phyloP scores from a whole-genome alignment of 768 basidiomycete species.

The Jaapia argillacea region DNA sequence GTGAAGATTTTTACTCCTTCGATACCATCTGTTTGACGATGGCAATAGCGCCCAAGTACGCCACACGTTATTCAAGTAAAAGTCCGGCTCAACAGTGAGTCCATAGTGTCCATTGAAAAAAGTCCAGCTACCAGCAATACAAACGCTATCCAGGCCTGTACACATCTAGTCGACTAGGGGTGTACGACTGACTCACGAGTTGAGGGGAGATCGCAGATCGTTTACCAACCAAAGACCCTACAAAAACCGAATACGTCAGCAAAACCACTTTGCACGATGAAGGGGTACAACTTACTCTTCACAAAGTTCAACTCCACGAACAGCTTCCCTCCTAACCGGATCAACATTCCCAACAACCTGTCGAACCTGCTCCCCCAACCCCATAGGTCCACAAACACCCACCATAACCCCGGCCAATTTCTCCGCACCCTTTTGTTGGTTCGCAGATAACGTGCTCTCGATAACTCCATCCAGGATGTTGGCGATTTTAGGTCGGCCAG shows the following conservation, averaged over 20 bases:
- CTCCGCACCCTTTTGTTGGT: neutral
- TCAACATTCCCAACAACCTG: neutral
- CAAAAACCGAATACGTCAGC: neutral
- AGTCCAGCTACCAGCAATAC: too few species aligned
- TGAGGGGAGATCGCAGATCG: too few species aligned
- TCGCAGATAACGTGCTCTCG: neutral
- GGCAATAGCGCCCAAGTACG: too few species aligned
- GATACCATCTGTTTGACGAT: too few species aligned
- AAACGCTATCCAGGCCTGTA: too few species aligned
- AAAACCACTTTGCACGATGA: neutral
- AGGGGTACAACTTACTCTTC: neutral
- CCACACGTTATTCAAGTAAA: too few species aligned
- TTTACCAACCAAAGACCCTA: neutral
- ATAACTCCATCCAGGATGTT: neutral
- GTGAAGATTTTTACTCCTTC: too few species aligned
- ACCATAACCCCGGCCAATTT: neutral
- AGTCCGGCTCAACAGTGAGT: too few species aligned
- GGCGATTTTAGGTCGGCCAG: neutral
- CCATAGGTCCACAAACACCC: neutral
- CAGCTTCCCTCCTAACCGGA: neutral
- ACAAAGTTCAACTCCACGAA: neutral
- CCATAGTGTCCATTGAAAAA: too few species aligned
- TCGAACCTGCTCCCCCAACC: neutral
- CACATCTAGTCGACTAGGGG: too few species aligned
- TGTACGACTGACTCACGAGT: too few species aligned